Conservation (phyloP, 352 stramenopile species). For the Aphanomyces invadans region DNA sequence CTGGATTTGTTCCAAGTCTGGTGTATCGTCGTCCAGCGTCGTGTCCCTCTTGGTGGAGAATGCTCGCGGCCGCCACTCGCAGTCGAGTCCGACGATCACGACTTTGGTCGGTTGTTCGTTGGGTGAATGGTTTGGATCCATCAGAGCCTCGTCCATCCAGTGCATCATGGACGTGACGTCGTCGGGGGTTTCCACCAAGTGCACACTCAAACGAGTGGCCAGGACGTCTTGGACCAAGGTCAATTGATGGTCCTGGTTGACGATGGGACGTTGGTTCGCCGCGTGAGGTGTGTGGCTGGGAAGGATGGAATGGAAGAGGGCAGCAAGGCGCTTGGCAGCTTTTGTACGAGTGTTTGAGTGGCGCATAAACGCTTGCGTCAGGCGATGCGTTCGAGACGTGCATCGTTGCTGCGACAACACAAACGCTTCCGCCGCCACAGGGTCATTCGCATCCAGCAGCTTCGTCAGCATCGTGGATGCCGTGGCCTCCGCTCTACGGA, state of each 20-base stretch:
- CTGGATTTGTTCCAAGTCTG: neutral
- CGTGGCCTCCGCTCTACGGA: neutral
- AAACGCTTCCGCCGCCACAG: neutral
- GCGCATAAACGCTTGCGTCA: neutral
- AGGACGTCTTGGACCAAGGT: neutral
- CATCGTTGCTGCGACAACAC: neutral
- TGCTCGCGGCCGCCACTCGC: constrained; percentile 16
- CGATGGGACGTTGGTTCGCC: neutral
- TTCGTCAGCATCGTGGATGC: neutral
- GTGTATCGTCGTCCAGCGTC: too few relatives aligned
- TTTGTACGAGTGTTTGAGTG: constrained; percentile 3
- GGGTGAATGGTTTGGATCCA: too few relatives aligned
- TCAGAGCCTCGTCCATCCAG: neutral
- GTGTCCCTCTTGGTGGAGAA: neutral
- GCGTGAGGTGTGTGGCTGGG: neutral
- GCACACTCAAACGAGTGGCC: neutral
- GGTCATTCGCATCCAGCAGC: neutral
- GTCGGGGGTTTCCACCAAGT: constrained; percentile 1
- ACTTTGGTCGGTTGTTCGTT: neutral
- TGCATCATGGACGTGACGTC: neutral
- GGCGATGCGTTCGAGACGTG: neutral
- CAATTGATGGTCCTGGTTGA: neutral
- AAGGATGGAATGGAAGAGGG: neutral
- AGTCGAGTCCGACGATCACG: constrained; percentile 13
- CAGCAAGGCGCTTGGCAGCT: neutral